Base-by-base conservation (phyloP, 139 green algal genomes). In the Coccomyxa sp. region DNA sequence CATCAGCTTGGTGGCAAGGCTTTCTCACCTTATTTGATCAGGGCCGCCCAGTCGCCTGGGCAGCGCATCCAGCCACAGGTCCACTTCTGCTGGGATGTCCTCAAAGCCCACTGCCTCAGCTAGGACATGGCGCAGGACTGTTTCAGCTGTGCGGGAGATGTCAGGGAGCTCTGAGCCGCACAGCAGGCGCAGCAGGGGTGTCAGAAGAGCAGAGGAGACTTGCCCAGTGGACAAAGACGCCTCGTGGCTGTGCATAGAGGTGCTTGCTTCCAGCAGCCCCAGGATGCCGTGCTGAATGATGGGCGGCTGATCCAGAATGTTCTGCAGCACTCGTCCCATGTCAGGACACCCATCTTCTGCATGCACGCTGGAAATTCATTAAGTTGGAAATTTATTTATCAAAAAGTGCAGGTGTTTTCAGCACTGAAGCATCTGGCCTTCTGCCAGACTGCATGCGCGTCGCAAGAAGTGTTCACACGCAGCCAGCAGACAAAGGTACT, bases 31-130 rank as follows among this genome's bases (percentile, higher is more conserved):
- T 51, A 7, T 51, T 51, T 51, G 38, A 51, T 51, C 38, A 7
- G 38, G 38, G 38, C 38, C 38, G 7, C 38, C 38, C 38, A 51
- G 38, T 51, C 38, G 38, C 63, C 28, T 78, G 0, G 85, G 84
- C 18, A 92, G 68, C 28, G 82, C 58, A n/a, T 79, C 83, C 77
- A 92, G 60, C 89, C 89, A 92, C 66, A 92, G 74, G 28, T 60
- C 32, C 27, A 80, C 84, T 81, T 92, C 89, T 45, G 81, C 75
- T 0, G 28, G 27, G 58, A 82, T 87, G 25, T 60, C 78, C 13
- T 67, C 78, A 32, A 89, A 89, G 12, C 79, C 79, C 13, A 84
- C 82, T 1, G 79, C 68, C 18, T 79, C 78, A 51, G 51, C n/a
- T 68, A 91, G 71, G 4, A 79, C 76, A 14, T n/a, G 80, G 13